These are phyloP conservation scores for Pythium periplocum DNA, from an alignment of 352 stramenopile genomes.

Conservation along the genomic window DNA sequence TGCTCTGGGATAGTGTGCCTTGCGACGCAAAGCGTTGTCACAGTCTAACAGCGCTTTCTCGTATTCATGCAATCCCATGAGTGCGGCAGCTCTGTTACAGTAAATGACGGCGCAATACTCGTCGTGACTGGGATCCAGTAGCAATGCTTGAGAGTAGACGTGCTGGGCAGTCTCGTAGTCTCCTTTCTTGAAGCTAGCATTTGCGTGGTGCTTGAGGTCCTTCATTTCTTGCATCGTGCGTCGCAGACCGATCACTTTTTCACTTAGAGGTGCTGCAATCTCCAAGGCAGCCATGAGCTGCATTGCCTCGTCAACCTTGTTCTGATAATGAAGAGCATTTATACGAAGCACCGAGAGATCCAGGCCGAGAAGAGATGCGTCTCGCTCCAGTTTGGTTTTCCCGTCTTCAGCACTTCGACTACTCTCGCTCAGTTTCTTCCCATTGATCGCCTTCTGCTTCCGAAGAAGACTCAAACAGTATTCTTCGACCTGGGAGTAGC, in stretches of 20 bases:
- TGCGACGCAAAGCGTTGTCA: slow-evolving; percentile 58
- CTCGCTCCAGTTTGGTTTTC: slow-evolving; percentile 20
- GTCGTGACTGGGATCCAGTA: slow-evolving; percentile 59
- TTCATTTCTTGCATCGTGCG: slow-evolving; percentile 61
- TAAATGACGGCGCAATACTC: slow-evolving; percentile 75
- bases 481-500: slow-evolving; percentile 39
- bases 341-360: slow-evolving; percentile 43
- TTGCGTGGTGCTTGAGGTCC: slow-evolving; percentile 58
- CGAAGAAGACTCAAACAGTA: slow-evolving; percentile 50
- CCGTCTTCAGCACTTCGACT: neutral
- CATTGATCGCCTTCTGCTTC: slow-evolving; percentile 32
- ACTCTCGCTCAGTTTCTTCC: slow-evolving; percentile 1
- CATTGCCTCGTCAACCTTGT: slow-evolving; percentile 59
- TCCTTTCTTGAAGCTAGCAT: slow-evolving; percentile 55
- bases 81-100: slow-evolving; percentile 75
- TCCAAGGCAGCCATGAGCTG: slow-evolving; percentile 51
- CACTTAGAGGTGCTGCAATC: slow-evolving; percentile 56
- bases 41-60: slow-evolving; percentile 70
- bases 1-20: slow-evolving; percentile 49
- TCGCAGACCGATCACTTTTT: slow-evolving; percentile 67
- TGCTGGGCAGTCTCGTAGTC: slow-evolving; percentile 47
- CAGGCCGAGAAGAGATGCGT: slow-evolving; percentile 49
- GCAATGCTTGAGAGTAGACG: slow-evolving; percentile 62
- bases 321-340: slow-evolving; percentile 62
- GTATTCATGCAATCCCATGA: slow-evolving; percentile 68